Evolutionary conservation across 1,284 basidiomycete genomes (phyloP), one percentile per base, ranked within the genome.

Genomic region (Sporisorium sorghi): DNA sequence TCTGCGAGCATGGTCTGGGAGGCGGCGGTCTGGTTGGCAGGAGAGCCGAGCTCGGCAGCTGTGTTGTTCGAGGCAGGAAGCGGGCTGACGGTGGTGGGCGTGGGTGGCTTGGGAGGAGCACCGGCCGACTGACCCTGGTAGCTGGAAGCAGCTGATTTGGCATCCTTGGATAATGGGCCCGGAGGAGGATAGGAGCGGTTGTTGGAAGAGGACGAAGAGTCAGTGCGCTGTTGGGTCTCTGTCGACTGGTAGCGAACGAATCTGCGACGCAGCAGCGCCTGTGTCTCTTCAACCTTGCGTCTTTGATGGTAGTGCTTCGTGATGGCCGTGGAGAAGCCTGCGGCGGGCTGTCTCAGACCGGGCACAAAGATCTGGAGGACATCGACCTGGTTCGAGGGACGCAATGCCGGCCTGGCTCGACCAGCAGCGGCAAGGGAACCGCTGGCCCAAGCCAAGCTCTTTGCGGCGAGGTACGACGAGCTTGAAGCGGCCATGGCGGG

Each of bases 1-100:
- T 78, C 76, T 30, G 68, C 73, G 4, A 76, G 65, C 64, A 68
- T 59, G 43, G 69, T 63, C 48, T 73, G 72, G 6, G 78, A 78
- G 10, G 73, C 73, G 15, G 63, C 23, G 7, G 61, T 63, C 67
- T 80, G 78, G 62, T 80, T 78, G 51, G 70, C 60, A 23, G 62
- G 21, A 3, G 73, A 68, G 14, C 78, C 78, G 3, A 78, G 63
- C 58, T 78, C 78, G 32, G 68, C 70, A 9, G 66, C 78, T 2
- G 73, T 64, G 48, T 69, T 55, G 52, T 37, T 24, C 3, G 76
- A 73, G 26, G 66, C 73, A 23, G 77, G 76, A 14, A 62, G 60
- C 15, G 73, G 57, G 53, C 52, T 43, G 44, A 79, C n/a, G n/a
- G n/a, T 19, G 37, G 64, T 46, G 49, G 42, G n/a, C 37, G 37